phyloP scores from a whole-genome alignment of 495 filamentous ascomycete species.

The Podospora pseudoanserina region DNA sequence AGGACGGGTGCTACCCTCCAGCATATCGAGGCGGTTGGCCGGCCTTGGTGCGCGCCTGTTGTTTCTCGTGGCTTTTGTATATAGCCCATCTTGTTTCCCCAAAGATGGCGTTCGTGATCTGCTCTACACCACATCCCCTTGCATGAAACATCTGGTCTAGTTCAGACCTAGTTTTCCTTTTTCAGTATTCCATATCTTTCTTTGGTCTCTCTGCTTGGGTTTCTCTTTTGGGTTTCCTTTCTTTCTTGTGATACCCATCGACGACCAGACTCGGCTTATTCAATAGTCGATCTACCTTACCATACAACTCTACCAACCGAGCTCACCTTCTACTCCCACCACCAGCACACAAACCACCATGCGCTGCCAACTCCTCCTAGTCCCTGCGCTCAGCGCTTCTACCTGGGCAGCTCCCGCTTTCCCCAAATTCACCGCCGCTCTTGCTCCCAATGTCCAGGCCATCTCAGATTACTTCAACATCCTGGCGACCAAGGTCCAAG shows the following conservation, averaged over 20 bases:
- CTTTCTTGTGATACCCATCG: slow-evolving; percentile 28
- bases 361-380: slow-evolving; percentile 43
- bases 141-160: slow-evolving; percentile 17
- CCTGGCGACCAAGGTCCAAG: slow-evolving; percentile 46
- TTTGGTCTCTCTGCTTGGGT: slow-evolving; percentile 25
- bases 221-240: slow-evolving; percentile 33
- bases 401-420: slow-evolving; percentile 48
- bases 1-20: slow-evolving; percentile 13
- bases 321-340: not conserved
- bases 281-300: slow-evolving; percentile 1
- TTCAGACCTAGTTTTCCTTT: slow-evolving; percentile 33
- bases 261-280: slow-evolving; percentile 12
- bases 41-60: slow-evolving; percentile 1
- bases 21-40: slow-evolving; percentile 11
- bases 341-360: slow-evolving; percentile 32
- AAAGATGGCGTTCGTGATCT: slow-evolving; percentile 6
- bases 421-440: slow-evolving; percentile 37
- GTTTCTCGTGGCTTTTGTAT: slow-evolving; percentile 15
- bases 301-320: slow-evolving; percentile 10
- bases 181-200: slow-evolving; percentile 26
- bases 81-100: slow-evolving; percentile 17
- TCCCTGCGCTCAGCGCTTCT: slow-evolving; percentile 45
- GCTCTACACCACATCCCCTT: slow-evolving; percentile 7
- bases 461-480: slow-evolving; percentile 55
- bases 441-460: slow-evolving; percentile 38